A percentile compares a stretch with the other conserved stretches of the same genome.
Conservation (phyloP, 2,329 filamentous ascomycete species). For the Blastomyces silverae region DNA sequence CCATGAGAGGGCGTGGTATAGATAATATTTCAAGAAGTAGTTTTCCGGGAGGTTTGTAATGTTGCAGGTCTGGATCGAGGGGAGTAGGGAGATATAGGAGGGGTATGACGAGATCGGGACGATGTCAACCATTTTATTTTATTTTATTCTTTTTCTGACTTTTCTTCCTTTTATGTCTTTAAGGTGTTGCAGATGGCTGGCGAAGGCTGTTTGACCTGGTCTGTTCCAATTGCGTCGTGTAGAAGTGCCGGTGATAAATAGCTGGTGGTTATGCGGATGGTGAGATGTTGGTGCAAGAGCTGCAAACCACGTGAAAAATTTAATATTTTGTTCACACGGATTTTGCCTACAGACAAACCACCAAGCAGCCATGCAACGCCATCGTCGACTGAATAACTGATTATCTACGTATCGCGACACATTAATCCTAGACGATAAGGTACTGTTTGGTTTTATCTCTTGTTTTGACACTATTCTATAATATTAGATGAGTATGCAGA, state of each 20-base stretch:
- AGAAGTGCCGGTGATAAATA: slow-evolving; percentile 1
- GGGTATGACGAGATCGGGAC: slow-evolving; percentile 43
- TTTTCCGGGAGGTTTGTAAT: slow-evolving; percentile 98
- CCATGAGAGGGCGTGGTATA: slow-evolving; percentile 98
- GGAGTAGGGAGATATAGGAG: slow-evolving; percentile 74
- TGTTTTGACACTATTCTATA: neutral
- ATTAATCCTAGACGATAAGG: neutral
- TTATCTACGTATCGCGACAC: neutral
- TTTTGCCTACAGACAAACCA: neutral
- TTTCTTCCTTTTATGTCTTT: neutral
- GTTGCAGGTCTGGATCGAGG: slow-evolving; percentile 89
- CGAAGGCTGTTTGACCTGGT: neutral
- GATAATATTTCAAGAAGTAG: slow-evolving; percentile 99
- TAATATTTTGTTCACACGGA: neutral
- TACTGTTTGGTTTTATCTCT: neutral
- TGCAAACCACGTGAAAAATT: slow-evolving; percentile 12
- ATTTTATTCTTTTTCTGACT: neutral
- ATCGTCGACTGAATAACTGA: neutral
- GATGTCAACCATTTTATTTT: slow-evolving; percentile 44
- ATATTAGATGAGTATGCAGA: neutral
- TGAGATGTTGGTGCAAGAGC: neutral
- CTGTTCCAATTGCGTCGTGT: slow-evolving; percentile 1
- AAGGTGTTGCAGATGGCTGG: neutral
- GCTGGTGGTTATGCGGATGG: neutral
- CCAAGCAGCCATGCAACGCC: neutral